Conservation (phyloP, 73 alveolate species). For the Paramecium octaurelia region DNA sequence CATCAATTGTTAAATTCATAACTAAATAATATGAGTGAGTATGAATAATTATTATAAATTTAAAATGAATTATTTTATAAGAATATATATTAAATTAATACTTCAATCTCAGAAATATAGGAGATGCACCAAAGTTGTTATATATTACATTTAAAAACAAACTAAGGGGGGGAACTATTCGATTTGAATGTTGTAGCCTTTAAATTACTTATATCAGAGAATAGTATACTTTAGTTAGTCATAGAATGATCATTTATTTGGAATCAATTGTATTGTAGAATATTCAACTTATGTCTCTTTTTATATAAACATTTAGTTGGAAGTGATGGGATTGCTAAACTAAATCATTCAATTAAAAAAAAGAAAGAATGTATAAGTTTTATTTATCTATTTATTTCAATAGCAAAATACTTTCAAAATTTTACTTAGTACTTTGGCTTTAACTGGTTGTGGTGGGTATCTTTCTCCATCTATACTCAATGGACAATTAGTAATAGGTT, state of each 20-base stretch:
- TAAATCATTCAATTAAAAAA: neutral
- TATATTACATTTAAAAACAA: too few species aligned
- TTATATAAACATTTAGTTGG: too few species aligned
- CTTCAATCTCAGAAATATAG: neutral
- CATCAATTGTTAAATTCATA: neutral
- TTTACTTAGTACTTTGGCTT: neutral
- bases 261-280: too few species aligned
- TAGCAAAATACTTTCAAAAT: neutral
- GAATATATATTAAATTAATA: neutral
- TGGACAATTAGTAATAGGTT: conserved; percentile 35
- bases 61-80: neutral
- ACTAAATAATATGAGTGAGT: neutral
- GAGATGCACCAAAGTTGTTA: neutral
- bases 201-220: too few species aligned
- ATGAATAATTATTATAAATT: neutral
- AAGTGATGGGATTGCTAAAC: too few species aligned
- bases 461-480: conserved; percentile 58
- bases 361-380: neutral
- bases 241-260: too few species aligned
- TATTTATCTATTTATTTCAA: neutral
- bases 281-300: too few species aligned
- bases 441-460: conserved; percentile 2
- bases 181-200: too few species aligned
- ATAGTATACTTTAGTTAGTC: too few species aligned
- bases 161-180: too few species aligned